Evolutionary conservation across 805 yeast genomes (phyloP), one percentile per base, ranked within the genome.

Genomic region (Candida xiaguanensis): DNA sequence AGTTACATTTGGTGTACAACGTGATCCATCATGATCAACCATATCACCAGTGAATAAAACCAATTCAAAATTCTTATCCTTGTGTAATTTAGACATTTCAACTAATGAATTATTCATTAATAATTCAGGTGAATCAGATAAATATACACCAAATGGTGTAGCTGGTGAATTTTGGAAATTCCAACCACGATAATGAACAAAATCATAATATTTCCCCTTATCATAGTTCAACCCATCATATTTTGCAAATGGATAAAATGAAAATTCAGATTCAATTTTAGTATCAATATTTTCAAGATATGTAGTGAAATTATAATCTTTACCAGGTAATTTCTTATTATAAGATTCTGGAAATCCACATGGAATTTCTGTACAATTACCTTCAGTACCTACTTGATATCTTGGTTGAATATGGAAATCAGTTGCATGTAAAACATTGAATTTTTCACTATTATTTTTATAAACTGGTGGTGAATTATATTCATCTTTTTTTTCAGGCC

Each of bases 41-140:
- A 80, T 65, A 51, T 82, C 89, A 42, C 88, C 88, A 4, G 88
- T 82, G 66, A 82, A 82, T 27, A 82, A 58, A 2, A 80, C 70
- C 51, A 82, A 82, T 38, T 78, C 81, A 48, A 72, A 80, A 7
- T 63, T 50, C 34, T 64, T 62, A n/a, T 47, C 48, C 9, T 40
- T 14, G 24, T 46, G 33, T 5, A 45, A 38, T 22, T 45, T 31
- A 26, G 47, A 32, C 22, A 50, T 38, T 25, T 48, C 41, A 33
- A 63, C 63, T 54, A 81, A 59, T 7, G 84, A 72, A 46, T 74
- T 74, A 53, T 80, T 81, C 50, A 82, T 61, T 45, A 82, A 59
- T n/a, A 75, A 54, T 47, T 75, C 82, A 6, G 89, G 88, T 6
- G 84, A 62, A 55, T 82, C 89, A 59, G 88, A 82, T 15, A 55